A percentile compares a stretch with the other conserved stretches of the same genome.
phyloP scores from a whole-genome alignment of 306 rosid species.

The Pterocarpus santalinus region DNA sequence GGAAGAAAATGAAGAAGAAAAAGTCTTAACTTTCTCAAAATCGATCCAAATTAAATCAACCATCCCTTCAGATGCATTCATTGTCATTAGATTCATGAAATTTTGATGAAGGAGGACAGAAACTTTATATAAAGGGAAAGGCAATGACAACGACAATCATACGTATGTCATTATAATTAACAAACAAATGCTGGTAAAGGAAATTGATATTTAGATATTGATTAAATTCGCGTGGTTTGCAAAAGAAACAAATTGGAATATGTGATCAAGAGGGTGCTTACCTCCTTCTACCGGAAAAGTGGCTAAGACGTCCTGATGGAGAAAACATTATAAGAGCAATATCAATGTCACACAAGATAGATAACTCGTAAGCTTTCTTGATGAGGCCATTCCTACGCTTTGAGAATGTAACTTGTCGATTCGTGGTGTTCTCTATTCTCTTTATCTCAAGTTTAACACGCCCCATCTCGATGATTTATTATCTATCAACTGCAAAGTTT shows the following conservation, averaged over 20 bases:
- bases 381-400: slow-evolving; percentile 91
- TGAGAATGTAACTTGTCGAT: slow-evolving; percentile 86
- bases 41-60: too few species aligned
- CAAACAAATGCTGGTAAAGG: too few species aligned
- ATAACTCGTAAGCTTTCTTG: slow-evolving; percentile 82
- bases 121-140: too few species aligned
- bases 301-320: slow-evolving; percentile 68
- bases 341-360: slow-evolving; percentile 83
- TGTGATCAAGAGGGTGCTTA: neutral
- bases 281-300: slow-evolving; percentile 79
- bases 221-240: too few species aligned
- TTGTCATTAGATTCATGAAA: neutral
- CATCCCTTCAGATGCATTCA: neutral
- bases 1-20: too few species aligned
- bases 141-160: too few species aligned
- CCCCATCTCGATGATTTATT: slow-evolving; percentile 60
- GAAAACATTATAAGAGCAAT: slow-evolving; percentile 88
- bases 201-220: too few species aligned
- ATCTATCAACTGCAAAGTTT: neutral
- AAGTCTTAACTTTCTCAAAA: neutral
- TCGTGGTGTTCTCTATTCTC: slow-evolving; percentile 77
- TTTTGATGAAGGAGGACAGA: neutral
- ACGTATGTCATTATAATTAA: too few species aligned
- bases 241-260: too few species aligned
- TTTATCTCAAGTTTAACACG: slow-evolving; percentile 88